Base-by-base conservation (phyloP, 441 rosid species). In the Dalechampia spathulata region DNA sequence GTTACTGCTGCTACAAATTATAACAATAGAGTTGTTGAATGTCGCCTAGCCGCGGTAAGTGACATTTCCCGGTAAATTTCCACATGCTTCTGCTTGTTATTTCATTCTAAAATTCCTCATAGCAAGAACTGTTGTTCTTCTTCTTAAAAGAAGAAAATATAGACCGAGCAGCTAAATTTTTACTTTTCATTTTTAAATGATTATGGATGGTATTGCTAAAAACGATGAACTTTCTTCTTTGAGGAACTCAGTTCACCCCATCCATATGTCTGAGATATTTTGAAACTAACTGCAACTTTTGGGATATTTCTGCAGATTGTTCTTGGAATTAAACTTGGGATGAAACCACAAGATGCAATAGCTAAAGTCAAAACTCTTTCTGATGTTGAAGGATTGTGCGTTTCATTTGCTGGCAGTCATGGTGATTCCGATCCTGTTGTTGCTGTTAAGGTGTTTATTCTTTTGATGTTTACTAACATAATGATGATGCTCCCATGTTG, bases 1-100 rank as follows among this genome's bases (percentile, higher is more conserved):
- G 93, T 93, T 54, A 90, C 97, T 23, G 96, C 99, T 62, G 97
- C 96, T 20, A 87, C 68, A n/a, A 90, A 93, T 71, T 93, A 93
- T 72, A 93, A 93, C 55, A 89, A 87, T 67, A 80, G 97, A 71
- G 99, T 93, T 55, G 97, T 93, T 63, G 99, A 93, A 58, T 90
- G 99, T 41, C 89, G 80, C 60, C 70, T 93, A 39, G 97, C 97
- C 65, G 73, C 97, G 4, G 99, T 93, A 78, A 79, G 95, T 48
- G 16, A 64, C 47, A 25, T 58, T 61, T 58, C 41, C 13, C 23
- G 39, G 17, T 64, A 5, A 15, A 17, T 19, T 16, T 21, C 34
- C 34, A 30, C 4, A 8, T 30, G 8, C 34, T 30, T n/a, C n/a
- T n/a, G n/a, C n/a, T n/a, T n/a, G n/a, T n/a, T n/a, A n/a, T n/a